phyloP scores from a whole-genome alignment of 805 yeast species.

The Scheffersomyces stipitis region DNA sequence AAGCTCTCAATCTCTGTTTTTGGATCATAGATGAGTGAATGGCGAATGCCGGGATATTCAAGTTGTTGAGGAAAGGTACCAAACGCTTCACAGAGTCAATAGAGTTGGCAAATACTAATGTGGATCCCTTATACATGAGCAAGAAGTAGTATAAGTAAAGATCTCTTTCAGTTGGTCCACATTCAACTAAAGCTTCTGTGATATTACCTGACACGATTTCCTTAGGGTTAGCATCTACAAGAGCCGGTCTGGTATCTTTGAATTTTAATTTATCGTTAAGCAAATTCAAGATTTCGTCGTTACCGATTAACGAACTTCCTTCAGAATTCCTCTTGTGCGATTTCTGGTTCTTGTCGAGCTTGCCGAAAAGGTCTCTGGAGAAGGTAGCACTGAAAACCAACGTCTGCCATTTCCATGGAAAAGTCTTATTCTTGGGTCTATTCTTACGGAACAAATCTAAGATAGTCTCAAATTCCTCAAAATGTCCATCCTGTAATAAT shows the following conservation, averaged over 20 bases:
- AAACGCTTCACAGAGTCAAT: slow-evolving; percentile 91
- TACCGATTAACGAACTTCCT: slow-evolving; percentile 38
- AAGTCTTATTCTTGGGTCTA: slow-evolving; percentile 40
- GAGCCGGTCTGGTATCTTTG: slow-evolving; percentile 61
- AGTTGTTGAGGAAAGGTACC: slow-evolving; percentile 68
- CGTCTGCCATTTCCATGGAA: slow-evolving; percentile 67
- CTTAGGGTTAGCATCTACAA: slow-evolving; percentile 85
- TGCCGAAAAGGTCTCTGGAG: slow-evolving; percentile 75
- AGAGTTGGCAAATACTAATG: slow-evolving; percentile 91
- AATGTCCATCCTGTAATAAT: slow-evolving; percentile 91
- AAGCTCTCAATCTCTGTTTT: slow-evolving; percentile 81
- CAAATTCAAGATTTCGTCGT: slow-evolving; percentile 63
- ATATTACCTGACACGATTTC: slow-evolving; percentile 73
- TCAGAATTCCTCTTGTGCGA: slow-evolving; percentile 20
- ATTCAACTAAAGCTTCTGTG: slow-evolving; percentile 85
- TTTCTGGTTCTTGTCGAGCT: slow-evolving; percentile 48
- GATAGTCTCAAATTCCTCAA: slow-evolving; percentile 85
- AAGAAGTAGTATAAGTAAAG: slow-evolving; percentile 85
- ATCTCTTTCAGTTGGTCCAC: slow-evolving; percentile 88
- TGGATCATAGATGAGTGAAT: slow-evolving; percentile 95
- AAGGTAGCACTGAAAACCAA: slow-evolving; percentile 95
- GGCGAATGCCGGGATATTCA: slow-evolving; percentile 69
- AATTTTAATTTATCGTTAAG: slow-evolving; percentile 71
- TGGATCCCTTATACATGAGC: slow-evolving; percentile 81
- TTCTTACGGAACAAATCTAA: slow-evolving; percentile 59